phyloP scores from a whole-genome alignment of 2,329 filamentous ascomycete genomes.

The Penicillium sp. region DNA sequence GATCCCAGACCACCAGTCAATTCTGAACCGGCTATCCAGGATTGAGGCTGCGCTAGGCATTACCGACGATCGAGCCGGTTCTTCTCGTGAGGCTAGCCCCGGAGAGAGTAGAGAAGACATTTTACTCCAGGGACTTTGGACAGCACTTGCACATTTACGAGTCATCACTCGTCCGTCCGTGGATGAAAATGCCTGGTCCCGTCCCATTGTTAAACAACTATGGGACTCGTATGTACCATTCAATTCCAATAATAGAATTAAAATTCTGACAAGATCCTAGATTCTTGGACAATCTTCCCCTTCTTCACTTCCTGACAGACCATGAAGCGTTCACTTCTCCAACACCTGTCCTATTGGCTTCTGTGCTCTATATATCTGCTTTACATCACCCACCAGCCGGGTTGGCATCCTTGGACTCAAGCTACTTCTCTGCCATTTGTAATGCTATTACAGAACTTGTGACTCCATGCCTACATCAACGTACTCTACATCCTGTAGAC shows the following conservation, averaged over 20 bases:
- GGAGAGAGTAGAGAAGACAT: constrained; percentile 17
- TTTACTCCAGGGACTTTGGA: constrained; percentile 21
- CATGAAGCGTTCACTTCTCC: constrained; percentile 26
- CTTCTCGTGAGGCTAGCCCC: constrained; percentile 8
- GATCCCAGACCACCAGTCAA: constrained; percentile 18
- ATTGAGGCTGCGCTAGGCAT: constrained; percentile 29
- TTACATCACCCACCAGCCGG: constrained; percentile 24
- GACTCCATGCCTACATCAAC: constrained; percentile 9
- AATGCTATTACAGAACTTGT: constrained; percentile 28
- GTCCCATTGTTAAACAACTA: constrained; percentile 22
- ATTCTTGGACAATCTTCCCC: constrained; percentile 29
- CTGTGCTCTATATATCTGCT: constrained; percentile 32
- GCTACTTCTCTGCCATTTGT: constrained; percentile 28
- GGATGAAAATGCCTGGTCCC: constrained; percentile 26
- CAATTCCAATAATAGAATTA: neutral
- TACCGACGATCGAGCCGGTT: constrained; percentile 5
- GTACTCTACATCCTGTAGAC: neutral
- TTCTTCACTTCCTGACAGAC: constrained; percentile 32
- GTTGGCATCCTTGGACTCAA: constrained; percentile 18
- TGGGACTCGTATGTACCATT: constrained; percentile 28
- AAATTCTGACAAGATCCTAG: constrained; percentile 13
- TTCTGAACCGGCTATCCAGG: constrained; percentile 27
- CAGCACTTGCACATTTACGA: constrained; percentile 24
- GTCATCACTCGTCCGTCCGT: constrained; percentile 23
- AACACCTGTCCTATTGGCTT: constrained; percentile 29